Evolutionary conservation across 768 basidiomycete species (phyloP).

Genomic region (Amanita molliuscula): DNA sequence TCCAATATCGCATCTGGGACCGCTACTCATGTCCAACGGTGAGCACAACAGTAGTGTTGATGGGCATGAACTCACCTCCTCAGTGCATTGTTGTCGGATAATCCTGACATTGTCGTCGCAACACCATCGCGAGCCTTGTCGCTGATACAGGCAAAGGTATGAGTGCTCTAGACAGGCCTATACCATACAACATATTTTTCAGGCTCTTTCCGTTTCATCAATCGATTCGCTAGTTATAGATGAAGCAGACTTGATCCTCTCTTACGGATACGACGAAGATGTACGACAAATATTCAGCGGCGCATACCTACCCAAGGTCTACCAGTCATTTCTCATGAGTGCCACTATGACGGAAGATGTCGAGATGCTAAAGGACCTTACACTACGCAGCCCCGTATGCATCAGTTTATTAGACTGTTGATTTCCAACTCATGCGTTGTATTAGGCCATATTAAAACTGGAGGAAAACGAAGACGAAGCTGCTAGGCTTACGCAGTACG

Average conservation of each 20-base stretch:
- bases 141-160: constrained; percentile 24
- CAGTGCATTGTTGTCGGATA: constrained; percentile 29
- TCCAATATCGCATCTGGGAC: constrained; percentile 74
- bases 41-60: constrained; percentile 8
- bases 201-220: constrained; percentile 55
- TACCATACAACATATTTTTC: neutral
- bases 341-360: constrained; percentile 98
- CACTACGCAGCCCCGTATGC: constrained; percentile 75
- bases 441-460: constrained; percentile 72
- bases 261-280: constrained; percentile 93
- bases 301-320: constrained; percentile 67
- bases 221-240: constrained; percentile 90
- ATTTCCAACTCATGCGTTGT: neutral
- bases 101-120: constrained; percentile 28
- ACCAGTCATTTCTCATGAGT: constrained; percentile 92
- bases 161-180: neutral
- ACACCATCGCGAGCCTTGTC: constrained; percentile 27
- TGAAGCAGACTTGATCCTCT: constrained; percentile 94
- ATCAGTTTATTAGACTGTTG: neutral
- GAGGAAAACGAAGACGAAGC: constrained; percentile 84
- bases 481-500: constrained; percentile 76
- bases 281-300: constrained; percentile 62
- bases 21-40: constrained; percentile 65
- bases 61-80: neutral
- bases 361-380: constrained; percentile 79